A percentile compares a stretch with the other conserved stretches of the same genome.
These are phyloP conservation scores for Aureobasidium melanogenum DNA, from an alignment of 2,329 filamentous ascomycete species.

Conservation along the genomic window DNA sequence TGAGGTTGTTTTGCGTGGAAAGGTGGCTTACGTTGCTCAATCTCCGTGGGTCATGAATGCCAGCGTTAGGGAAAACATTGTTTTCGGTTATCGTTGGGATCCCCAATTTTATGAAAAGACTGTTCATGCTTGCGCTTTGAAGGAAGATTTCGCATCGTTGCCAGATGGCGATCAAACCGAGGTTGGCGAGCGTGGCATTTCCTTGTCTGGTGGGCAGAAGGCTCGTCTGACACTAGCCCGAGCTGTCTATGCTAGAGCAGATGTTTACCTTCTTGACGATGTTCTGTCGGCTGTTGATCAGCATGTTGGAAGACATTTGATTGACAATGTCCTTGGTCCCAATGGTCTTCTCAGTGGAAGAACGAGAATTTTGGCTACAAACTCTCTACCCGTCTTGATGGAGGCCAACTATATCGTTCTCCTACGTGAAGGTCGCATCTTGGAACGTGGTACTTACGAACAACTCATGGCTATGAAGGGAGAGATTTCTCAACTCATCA, in stretches of 20 bases:
- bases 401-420: conserved; percentile 85
- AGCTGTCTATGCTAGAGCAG: conserved; percentile 93
- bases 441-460: conserved; percentile 82
- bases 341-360: conserved; percentile 76
- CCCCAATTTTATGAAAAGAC: conserved; percentile 90
- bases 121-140: conserved; percentile 78
- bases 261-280: conserved; percentile 91
- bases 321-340: conserved; percentile 83
- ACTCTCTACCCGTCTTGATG: conserved; percentile 82
- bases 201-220: conserved; percentile 91
- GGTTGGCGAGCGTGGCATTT: conserved; percentile 94
- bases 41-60: conserved; percentile 97
- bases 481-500: conserved; percentile 75
- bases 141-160: conserved; percentile 83
- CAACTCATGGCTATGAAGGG: conserved; percentile 92
- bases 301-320: conserved; percentile 89
- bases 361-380: conserved; percentile 88
- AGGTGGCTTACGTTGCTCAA: conserved; percentile 85
- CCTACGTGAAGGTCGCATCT: conserved; percentile 70
- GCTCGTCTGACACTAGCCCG: conserved; percentile 84
- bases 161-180: conserved; percentile 95
- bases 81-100: conserved; percentile 93
- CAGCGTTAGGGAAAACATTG: conserved; percentile 91
- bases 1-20: conserved; percentile 71
- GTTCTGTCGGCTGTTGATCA: conserved; percentile 96